Evolutionary conservation across 139 green algal genomes (phyloP).

Genomic region (Trebouxia sp.): DNA sequence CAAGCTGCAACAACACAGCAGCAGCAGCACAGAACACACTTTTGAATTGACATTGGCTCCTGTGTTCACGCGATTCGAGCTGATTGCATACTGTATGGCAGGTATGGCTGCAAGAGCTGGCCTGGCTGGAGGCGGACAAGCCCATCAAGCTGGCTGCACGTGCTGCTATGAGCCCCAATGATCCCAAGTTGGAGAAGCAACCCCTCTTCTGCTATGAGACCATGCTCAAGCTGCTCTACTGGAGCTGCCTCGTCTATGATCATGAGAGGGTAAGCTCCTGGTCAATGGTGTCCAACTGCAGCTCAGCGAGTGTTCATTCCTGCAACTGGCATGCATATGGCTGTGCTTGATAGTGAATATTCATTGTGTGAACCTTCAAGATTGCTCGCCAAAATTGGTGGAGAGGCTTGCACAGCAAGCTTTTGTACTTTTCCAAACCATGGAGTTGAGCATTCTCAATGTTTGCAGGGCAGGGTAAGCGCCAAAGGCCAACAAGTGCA

Average conservation of each 20-base stretch:
- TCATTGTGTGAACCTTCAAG: too few relatives aligned
- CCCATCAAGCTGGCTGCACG: slow-evolving; percentile 31
- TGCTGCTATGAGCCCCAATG: neutral
- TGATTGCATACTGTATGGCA: slow-evolving; percentile 17
- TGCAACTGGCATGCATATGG: too few relatives aligned
- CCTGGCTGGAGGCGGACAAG: slow-evolving; percentile 49
- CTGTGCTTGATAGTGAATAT: too few relatives aligned
- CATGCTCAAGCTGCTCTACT: slow-evolving; percentile 48
- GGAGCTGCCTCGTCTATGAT: slow-evolving; percentile 44
- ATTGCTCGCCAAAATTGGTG: too few relatives aligned
- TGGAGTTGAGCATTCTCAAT: neutral
- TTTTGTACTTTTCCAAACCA: neutral
- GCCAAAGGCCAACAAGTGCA: too few relatives aligned
- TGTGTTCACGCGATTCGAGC: neutral
- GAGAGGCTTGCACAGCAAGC: neutral
- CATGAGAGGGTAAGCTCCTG: slow-evolving; percentile 24
- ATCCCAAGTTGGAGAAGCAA: neutral
- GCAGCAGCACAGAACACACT: neutral
- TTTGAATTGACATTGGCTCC: neutral
- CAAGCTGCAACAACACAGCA: too few relatives aligned
- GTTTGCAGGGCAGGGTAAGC: neutral
- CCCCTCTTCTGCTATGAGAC: slow-evolving; percentile 51
- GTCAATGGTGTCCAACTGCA: too few relatives aligned
- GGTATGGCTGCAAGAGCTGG: slow-evolving; percentile 56
- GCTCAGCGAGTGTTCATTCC: too few relatives aligned